Evolutionary conservation across 768 basidiomycete genomes (phyloP), one percentile per base, ranked within the genome.

Genomic region (Termitomyces titanicus): DNA sequence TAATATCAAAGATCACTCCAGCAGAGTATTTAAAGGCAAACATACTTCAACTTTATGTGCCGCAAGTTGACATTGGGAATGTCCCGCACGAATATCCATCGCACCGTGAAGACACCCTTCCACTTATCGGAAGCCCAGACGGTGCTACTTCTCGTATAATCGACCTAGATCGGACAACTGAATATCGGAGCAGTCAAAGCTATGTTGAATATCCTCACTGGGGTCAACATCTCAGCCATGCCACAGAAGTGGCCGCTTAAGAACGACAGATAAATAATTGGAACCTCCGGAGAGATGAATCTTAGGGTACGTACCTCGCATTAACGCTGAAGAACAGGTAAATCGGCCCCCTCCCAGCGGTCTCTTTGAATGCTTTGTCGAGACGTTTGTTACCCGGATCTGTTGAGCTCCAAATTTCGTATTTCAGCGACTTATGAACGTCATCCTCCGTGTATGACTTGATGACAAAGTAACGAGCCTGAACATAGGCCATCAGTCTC

Each of bases 101-200:
- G 83, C 24, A 99, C 93, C 74, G 95, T 96, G 79, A 99, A 97
- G 50, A 98, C 93, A 22, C 97, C 97, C 71, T 99, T 98, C 97
- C 97, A 99, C 69, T 99, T 99, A 72, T 98, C 95, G 33, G 95
- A 95, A 1, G 95, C 95, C 97, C 97, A 99, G 18, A 99, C 97
- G 1, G 89, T 98, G 58, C 92, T 94, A 68, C 92, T 94, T 55
- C 89, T 82, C 5, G 90, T 89, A 69, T 98, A 95, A 68, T 98
- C 96, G 35, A 98, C 90, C 81, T 87, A 54, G 42, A 58, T 38
- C 24, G 8, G 22, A 15, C 37, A 54, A 15, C 50, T 53, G 33
- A 40, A 11, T 46, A 46, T 27, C 22, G 13, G 55, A 42, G 24
- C 5, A 5, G 24, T 25, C n/a, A 18, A 17, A 35, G 48, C 22